phyloP scores from a whole-genome alignment of 2,329 filamentous ascomycete genomes.

The Cladosporium sp. region DNA sequence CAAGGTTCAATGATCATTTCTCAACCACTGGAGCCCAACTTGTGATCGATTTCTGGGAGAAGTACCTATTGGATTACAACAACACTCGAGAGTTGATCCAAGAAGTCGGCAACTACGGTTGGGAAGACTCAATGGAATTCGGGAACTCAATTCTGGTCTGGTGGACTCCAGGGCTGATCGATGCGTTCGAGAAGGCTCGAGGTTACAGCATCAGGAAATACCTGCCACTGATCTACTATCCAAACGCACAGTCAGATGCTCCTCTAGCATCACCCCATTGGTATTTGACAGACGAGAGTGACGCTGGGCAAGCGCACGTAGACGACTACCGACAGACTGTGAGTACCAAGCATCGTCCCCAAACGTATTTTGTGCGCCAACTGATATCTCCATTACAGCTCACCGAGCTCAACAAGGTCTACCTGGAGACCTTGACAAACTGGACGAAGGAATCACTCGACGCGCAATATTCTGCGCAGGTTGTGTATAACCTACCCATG shows the following conservation, averaged over 20 bases:
- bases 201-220: slow-evolving; percentile 38
- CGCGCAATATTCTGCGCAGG: slow-evolving; percentile 36
- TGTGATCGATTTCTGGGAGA: slow-evolving; percentile 39
- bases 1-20: slow-evolving; percentile 40
- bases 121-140: slow-evolving; percentile 42
- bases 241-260: slow-evolving; percentile 28
- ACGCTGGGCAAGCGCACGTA: slow-evolving; percentile 29
- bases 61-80: slow-evolving; percentile 34
- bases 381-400: not conserved
- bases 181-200: slow-evolving; percentile 29
- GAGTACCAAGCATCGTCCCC: slow-evolving; percentile 14
- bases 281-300: slow-evolving; percentile 30
- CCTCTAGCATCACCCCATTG: slow-evolving; percentile 29
- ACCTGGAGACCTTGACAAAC: slow-evolving; percentile 32
- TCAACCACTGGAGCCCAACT: slow-evolving; percentile 33
- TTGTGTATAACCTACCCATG: slow-evolving; percentile 41
- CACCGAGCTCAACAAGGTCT: slow-evolving; percentile 35
- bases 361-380: not conserved
- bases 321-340: slow-evolving; percentile 38
- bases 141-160: slow-evolving; percentile 29
- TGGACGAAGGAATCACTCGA: slow-evolving; percentile 34
- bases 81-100: slow-evolving; percentile 28
- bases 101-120: slow-evolving; percentile 39
- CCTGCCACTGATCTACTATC: slow-evolving; percentile 36
- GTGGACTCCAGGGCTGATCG: slow-evolving; percentile 34